Evolutionary conservation across 306 rosid genomes (phyloP).

Genomic region (Cucurbita maxima): DNA sequence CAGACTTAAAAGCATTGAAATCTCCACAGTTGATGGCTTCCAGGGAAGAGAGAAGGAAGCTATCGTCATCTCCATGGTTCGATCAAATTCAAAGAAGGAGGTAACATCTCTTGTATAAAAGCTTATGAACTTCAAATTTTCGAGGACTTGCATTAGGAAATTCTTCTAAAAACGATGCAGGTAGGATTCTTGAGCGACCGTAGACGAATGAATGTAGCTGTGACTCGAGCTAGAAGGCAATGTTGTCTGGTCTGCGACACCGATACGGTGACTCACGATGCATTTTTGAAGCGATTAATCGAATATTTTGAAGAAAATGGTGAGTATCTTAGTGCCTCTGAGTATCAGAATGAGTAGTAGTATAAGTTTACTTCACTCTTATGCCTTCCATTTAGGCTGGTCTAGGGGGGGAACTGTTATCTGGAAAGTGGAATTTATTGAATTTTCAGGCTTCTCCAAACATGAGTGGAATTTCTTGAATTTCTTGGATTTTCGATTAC

Average conservation of each 20-base stretch:
- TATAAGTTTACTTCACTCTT: background rate
- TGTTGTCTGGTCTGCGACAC: conserved; percentile 86
- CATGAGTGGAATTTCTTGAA: background rate
- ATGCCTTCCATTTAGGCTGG: background rate
- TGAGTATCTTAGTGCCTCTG: conserved; percentile 84
- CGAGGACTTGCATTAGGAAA: background rate
- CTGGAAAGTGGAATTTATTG: background rate
- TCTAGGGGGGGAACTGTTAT: background rate
- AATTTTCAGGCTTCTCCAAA: background rate
- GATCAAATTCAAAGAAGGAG: conserved; percentile 84
- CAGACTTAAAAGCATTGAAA: conserved; percentile 63
- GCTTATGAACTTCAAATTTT: background rate
- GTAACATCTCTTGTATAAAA: conserved; percentile 21
- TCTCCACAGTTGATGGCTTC: conserved; percentile 96
- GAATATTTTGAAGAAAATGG: conserved; percentile 90
- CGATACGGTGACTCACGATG: conserved; percentile 68
- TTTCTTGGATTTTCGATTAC: too few species aligned
- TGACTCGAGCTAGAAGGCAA: conserved; percentile 89
- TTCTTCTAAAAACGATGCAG: conserved; percentile 28
- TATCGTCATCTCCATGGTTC: conserved; percentile 86
- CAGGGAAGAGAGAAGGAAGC: conserved; percentile 98
- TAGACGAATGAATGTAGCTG: conserved; percentile 97
- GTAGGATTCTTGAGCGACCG: conserved; percentile 94
- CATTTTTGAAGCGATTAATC: conserved; percentile 63
- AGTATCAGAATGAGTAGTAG: conserved; percentile 53